Evolutionary conservation across 306 rosid genomes (phyloP).

Genomic region (Quercus variabilis): DNA sequence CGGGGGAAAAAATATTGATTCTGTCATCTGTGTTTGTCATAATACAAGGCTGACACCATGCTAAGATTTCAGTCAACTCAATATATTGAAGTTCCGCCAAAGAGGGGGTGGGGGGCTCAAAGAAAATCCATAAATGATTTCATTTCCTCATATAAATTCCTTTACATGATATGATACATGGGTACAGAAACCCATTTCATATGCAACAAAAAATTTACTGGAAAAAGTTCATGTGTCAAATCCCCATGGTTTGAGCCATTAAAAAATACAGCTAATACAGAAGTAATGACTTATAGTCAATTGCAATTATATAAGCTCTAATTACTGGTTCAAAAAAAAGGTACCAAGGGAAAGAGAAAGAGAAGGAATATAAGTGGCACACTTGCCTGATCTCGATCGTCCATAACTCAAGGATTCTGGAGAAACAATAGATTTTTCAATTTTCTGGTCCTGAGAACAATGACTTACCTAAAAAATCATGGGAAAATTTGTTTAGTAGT

Average conservation of each 20-base stretch:
- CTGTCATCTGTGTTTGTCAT: neutral
- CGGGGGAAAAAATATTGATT: neutral
- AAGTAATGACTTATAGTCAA: neutral
- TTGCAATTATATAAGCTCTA: neutral
- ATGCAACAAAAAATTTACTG: neutral
- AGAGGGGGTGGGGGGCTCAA: neutral
- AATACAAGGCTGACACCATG: neutral
- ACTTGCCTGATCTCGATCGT: constrained; percentile 70
- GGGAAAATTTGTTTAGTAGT: too few relatives aligned
- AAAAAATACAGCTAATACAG: neutral
- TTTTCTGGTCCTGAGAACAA: neutral
- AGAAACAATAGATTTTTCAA: constrained; percentile 22
- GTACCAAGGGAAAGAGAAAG: neutral
- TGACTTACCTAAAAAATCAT: constrained; percentile 19
- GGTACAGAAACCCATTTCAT: neutral
- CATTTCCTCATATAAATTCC: too few relatives aligned
- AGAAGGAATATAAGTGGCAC: neutral
- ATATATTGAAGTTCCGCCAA: neutral
- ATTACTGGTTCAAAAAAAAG: neutral
- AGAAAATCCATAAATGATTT: neutral
- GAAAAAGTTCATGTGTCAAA: neutral
- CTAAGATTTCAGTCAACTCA: neutral
- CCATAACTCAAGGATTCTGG: constrained; percentile 37
- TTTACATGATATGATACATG: too few relatives aligned
- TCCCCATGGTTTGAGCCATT: neutral